Conservation (phyloP, 306 rosid genomes). For the Dryas octopetala region DNA sequence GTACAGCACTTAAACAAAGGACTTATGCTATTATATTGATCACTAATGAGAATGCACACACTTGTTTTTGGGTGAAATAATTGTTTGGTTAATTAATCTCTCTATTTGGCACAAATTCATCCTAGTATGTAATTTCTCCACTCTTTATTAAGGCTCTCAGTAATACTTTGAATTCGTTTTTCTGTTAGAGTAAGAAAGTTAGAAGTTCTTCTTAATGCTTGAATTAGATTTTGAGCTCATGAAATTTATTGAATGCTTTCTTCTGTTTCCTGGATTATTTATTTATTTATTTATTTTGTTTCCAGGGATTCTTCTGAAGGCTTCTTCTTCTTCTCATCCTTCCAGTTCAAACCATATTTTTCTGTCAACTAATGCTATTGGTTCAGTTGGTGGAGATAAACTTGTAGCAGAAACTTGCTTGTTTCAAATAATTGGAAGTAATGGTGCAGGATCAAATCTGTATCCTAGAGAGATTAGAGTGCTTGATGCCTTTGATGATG, state of each 20-base stretch:
- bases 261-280: not conserved
- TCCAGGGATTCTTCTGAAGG: conserved; percentile 53
- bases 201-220: not conserved
- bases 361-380: conserved; percentile 38
- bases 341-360: conserved; percentile 39
- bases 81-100: not conserved
- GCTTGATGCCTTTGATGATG: conserved; percentile 79
- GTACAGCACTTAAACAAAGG: not conserved
- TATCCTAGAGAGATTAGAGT: conserved; percentile 45
- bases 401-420: conserved; percentile 37
- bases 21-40: no score
- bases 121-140: not conserved
- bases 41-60: no score
- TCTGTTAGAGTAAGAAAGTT: not conserved
- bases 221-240: conserved; percentile 3
- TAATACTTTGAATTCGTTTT: no score
- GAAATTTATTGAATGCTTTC: not conserved
- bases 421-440: conserved; percentile 48
- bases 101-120: not conserved
- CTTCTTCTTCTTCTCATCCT: conserved; percentile 29
- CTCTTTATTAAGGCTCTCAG: no score
- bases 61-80: no score
- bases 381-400: conserved; percentile 44
- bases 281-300: not conserved
- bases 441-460: conserved; percentile 43